Percentiles rank a stretch among this genome's conserved stretches.
These are phyloP conservation scores for Scheffersomyces amazonensis DNA, from an alignment of 805 yeast genomes.

Conservation along the genomic window DNA sequence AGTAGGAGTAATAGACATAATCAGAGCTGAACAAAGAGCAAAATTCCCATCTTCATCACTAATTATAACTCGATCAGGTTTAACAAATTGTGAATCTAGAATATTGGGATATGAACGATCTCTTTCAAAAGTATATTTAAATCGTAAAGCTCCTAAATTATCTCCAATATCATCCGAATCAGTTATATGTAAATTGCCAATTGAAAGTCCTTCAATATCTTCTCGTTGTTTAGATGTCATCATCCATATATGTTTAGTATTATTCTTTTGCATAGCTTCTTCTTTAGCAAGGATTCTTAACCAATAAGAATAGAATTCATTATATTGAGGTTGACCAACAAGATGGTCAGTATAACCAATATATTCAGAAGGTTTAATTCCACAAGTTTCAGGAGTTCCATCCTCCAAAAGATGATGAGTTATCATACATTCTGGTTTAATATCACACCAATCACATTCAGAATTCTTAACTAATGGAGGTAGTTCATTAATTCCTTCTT, in stretches of 20 bases:
- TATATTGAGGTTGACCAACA: conserved; percentile 32
- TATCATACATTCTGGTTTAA: conserved; percentile 61
- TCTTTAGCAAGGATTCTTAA: conserved; percentile 70
- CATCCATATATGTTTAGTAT: conserved; percentile 69
- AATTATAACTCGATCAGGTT: conserved; percentile 63
- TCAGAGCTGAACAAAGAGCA: conserved; percentile 63
- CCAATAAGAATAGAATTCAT: conserved; percentile 68
- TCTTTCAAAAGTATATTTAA: conserved; percentile 50
- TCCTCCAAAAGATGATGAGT: conserved; percentile 56
- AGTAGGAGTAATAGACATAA: conserved; percentile 42
- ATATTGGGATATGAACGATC: conserved; percentile 11
- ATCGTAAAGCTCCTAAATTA: conserved; percentile 25
- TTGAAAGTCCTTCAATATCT: conserved; percentile 52
- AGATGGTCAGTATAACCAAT: conserved; percentile 52
- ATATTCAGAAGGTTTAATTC: conserved; percentile 48
- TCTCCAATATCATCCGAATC: conserved; percentile 7
- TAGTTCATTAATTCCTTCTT: conserved; percentile 45
- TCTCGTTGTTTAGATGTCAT: conserved; percentile 60
- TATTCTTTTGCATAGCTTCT: conserved; percentile 52
- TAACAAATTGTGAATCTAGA: conserved; percentile 45
- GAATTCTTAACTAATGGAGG: conserved; percentile 55
- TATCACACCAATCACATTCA: conserved; percentile 60
- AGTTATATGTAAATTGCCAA: conserved; percentile 38
- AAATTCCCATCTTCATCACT: conserved; percentile 83
- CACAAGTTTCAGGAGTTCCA: conserved; percentile 55